A percentile compares a stretch with the other conserved stretches of the same genome.
Evolutionary conservation across 2,329 filamentous ascomycete species (phyloP).

Genomic region (Purpureocillium takamizusanense): DNA sequence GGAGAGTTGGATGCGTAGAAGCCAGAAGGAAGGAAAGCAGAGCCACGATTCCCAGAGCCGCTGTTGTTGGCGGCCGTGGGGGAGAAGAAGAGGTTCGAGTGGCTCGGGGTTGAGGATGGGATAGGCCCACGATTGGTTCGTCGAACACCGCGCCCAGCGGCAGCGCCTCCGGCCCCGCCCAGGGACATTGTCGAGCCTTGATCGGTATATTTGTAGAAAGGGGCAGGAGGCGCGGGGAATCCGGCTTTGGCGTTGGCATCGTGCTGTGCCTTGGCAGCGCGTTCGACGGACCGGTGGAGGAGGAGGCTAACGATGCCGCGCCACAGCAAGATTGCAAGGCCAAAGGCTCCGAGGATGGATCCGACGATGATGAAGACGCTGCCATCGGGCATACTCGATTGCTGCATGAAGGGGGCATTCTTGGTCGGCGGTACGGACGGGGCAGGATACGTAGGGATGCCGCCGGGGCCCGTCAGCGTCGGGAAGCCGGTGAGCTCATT

Average conservation of each 20-base stretch:
- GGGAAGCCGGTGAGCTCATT: constrained; percentile 26
- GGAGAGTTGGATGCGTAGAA: constrained; percentile 72
- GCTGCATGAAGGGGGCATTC: constrained; percentile 85
- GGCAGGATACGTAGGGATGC: constrained; percentile 53
- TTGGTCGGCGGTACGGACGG: constrained; percentile 73
- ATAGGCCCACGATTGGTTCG: constrained; percentile 42
- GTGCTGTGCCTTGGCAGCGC: constrained; percentile 69
- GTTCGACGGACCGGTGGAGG: constrained; percentile 82
- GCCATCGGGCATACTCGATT: constrained; percentile 76
- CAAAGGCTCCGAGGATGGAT: constrained; percentile 75
- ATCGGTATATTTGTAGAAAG: constrained; percentile 58
- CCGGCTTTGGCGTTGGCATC: constrained; percentile 60
- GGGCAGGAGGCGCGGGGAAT: constrained; percentile 47
- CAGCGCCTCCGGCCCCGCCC: constrained; percentile 18
- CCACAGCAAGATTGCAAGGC: constrained; percentile 77
- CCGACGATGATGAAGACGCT: constrained; percentile 96
- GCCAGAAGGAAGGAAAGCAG: constrained; percentile 77
- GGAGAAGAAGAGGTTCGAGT: constrained; percentile 83
- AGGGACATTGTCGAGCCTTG: constrained; percentile 45
- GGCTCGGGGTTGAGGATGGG: constrained; percentile 48
- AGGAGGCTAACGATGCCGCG: constrained; percentile 81
- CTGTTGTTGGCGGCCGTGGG: constrained; percentile 70
- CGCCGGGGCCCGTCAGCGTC: constrained; percentile 28
- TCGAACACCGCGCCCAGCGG: constrained; percentile 39
- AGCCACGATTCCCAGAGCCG: constrained; percentile 55